These are phyloP conservation scores for Paramyrothecium roridum DNA, from an alignment of 2,329 filamentous ascomycete species.

Conservation along the genomic window DNA sequence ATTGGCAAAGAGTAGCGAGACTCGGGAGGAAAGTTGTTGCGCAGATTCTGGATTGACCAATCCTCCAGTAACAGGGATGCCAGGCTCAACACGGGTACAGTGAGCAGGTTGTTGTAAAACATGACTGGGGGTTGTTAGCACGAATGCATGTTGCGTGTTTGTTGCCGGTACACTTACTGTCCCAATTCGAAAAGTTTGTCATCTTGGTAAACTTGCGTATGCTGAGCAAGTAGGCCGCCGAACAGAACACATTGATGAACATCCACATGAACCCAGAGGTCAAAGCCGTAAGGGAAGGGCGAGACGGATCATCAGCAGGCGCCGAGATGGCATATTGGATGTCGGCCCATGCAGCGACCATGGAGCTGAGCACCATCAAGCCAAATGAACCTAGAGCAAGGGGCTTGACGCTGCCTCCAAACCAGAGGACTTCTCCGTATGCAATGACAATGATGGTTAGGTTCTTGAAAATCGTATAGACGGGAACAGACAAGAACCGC, in stretches of 20 bases:
- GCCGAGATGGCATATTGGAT: constrained; percentile 79
- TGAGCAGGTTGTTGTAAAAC: constrained; percentile 99
- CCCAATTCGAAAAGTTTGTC: constrained; percentile 99
- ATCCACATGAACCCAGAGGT: constrained; percentile 98
- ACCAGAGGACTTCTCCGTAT: constrained; percentile 98
- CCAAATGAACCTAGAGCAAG: constrained; percentile 91
- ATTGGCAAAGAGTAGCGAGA: constrained; percentile 75
- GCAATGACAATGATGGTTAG: constrained; percentile 98
- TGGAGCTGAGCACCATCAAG: constrained; percentile 91
- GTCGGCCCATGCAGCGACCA: constrained; percentile 96
- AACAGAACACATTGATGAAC: constrained; percentile 94
- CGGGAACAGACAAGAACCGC: constrained; percentile 93
- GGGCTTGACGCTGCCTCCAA: constrained; percentile 85
- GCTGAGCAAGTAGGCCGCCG: constrained; percentile 80
- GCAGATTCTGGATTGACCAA: constrained; percentile 83
- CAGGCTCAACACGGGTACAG: constrained; percentile 84
- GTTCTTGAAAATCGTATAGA: constrained; percentile 99
- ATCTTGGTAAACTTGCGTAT: constrained; percentile 99
- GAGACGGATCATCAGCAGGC: constrained; percentile 53
- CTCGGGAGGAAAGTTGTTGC: constrained; percentile 80
- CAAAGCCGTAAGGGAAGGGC: constrained; percentile 77
- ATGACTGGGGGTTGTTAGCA: constrained; percentile 64
- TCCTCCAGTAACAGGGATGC: constrained; percentile 83
- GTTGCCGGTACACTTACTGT: constrained; percentile 68
- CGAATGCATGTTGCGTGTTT: constrained; percentile 15